These are phyloP conservation scores for Amyloporia xantha DNA, from an alignment of 768 basidiomycete species.

Conservation along the genomic window DNA sequence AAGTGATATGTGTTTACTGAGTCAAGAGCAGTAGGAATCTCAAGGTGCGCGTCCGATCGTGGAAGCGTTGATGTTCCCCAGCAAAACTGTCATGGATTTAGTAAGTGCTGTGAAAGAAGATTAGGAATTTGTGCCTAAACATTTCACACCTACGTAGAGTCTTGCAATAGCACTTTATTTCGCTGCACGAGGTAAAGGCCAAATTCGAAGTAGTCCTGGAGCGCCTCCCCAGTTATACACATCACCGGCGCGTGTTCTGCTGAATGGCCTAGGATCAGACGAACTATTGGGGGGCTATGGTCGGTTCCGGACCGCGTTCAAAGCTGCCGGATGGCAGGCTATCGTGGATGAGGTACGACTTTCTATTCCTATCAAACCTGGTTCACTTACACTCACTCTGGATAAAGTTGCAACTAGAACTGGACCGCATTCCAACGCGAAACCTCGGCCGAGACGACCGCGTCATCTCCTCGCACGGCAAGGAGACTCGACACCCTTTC, in stretches of 20 bases:
- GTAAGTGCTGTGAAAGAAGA: conserved; percentile 35
- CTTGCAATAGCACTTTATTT: conserved; percentile 90
- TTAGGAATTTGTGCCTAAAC: neutral
- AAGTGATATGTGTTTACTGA: neutral
- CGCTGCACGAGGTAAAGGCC: conserved; percentile 76
- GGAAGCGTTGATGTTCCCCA: conserved; percentile 72
- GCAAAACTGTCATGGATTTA: conserved; percentile 84
- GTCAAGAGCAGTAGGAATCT: conserved; percentile 48
- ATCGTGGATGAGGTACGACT: conserved; percentile 69
- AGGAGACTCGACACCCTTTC: conserved; percentile 90
- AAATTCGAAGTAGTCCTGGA: conserved; percentile 34
- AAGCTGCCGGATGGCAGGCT: conserved; percentile 60
- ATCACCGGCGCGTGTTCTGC: conserved; percentile 72
- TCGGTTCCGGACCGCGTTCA: conserved; percentile 76
- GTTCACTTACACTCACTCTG: neutral
- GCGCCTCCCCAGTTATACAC: conserved; percentile 45
- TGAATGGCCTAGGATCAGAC: conserved; percentile 92
- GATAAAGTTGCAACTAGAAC: conserved; percentile 77
- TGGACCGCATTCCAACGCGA: conserved; percentile 78
- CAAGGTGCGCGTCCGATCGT: conserved; percentile 46
- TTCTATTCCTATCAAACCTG: neutral
- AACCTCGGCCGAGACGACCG: conserved; percentile 96
- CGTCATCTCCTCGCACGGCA: conserved; percentile 83
- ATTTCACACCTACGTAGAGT: conserved; percentile 44
- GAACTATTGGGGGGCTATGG: conserved; percentile 94